Conservation (phyloP, 1,139 yeast genomes). For the Pichia sp. region DNA sequence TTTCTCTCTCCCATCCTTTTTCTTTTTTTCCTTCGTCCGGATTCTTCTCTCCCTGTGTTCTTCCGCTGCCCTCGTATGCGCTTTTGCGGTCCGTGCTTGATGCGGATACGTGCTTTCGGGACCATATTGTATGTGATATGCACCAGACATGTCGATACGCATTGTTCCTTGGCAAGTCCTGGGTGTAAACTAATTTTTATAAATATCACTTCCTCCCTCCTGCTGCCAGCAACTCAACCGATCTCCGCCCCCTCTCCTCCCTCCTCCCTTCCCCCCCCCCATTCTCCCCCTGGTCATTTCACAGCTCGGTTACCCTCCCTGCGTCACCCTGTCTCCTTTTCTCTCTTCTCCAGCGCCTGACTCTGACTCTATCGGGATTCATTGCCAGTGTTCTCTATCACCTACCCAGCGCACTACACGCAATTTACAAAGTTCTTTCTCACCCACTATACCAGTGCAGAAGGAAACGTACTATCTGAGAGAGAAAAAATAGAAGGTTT, state of each 20-base stretch:
- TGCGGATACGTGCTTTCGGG: neutral
- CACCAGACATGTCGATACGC: neutral
- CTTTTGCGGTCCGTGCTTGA: neutral
- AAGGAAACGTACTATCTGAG: too few relatives aligned
- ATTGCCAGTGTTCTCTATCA: too few relatives aligned
- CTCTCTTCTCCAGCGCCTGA: too few relatives aligned
- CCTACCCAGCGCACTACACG: too few relatives aligned
- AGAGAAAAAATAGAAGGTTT: too few relatives aligned
- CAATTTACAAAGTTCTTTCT: too few relatives aligned
- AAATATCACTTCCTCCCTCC: neutral
- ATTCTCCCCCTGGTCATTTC: too few relatives aligned
- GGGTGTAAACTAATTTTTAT: neutral
- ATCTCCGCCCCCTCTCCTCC: neutral
- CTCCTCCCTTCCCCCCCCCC: neutral
- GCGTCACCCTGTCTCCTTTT: too few relatives aligned
- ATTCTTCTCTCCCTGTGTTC: neutral
- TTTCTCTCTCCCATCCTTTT: neutral
- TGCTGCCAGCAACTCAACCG: neutral
- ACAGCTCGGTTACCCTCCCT: too few relatives aligned
- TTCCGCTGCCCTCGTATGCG: conserved; percentile 1
- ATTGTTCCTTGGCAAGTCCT: neutral
- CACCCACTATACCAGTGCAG: too few relatives aligned
- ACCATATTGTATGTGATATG: neutral
- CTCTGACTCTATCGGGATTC: too few relatives aligned
- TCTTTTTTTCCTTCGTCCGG: neutral